These are phyloP conservation scores for Ilyonectria robusta DNA, from an alignment of 2,329 filamentous ascomycete genomes.

Conservation along the genomic window DNA sequence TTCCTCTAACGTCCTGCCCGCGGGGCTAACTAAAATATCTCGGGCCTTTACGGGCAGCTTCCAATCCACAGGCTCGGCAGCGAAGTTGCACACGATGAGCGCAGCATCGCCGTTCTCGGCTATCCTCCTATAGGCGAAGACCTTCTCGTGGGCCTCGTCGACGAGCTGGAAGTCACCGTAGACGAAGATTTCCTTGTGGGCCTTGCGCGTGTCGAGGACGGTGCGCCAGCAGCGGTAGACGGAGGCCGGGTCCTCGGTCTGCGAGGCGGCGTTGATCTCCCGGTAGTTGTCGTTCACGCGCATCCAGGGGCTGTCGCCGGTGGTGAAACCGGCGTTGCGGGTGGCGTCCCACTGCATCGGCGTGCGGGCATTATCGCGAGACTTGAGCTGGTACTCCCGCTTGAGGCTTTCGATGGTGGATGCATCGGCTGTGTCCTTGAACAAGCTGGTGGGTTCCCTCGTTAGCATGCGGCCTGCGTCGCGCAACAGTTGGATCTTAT, in stretches of 20 bases:
- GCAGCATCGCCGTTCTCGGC: conserved; percentile 51
- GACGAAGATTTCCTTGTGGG: conserved; percentile 73
- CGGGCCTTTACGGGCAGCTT: conserved; percentile 43
- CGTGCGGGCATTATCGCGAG: conserved; percentile 78
- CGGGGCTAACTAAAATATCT: conserved; percentile 54
- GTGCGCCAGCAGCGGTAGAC: conserved; percentile 74
- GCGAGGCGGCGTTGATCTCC: conserved; percentile 73
- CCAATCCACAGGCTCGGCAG: conserved; percentile 52
- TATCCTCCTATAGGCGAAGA: conserved; percentile 57
- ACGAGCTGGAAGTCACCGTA: conserved; percentile 70
- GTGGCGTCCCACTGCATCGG: conserved; percentile 80
- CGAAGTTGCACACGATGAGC: conserved; percentile 58
- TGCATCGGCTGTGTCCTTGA: conserved; percentile 56
- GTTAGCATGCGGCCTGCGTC: conserved; percentile 10
- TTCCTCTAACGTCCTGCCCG: conserved; percentile 48
- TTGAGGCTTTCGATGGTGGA: conserved; percentile 55
- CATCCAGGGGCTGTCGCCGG: conserved; percentile 76
- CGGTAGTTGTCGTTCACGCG: conserved; percentile 74
- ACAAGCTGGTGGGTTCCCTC: conserved; percentile 45
- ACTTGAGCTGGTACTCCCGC: conserved; percentile 69
- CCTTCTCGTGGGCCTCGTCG: conserved; percentile 53
- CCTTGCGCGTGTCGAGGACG: conserved; percentile 72
- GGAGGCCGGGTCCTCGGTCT: conserved; percentile 63
- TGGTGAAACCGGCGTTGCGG: conserved; percentile 76
- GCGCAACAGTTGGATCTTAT: neutral